These are phyloP conservation scores for Auxenochlorella protothecoides DNA, from an alignment of 139 green algal genomes.

Conservation along the genomic window DNA sequence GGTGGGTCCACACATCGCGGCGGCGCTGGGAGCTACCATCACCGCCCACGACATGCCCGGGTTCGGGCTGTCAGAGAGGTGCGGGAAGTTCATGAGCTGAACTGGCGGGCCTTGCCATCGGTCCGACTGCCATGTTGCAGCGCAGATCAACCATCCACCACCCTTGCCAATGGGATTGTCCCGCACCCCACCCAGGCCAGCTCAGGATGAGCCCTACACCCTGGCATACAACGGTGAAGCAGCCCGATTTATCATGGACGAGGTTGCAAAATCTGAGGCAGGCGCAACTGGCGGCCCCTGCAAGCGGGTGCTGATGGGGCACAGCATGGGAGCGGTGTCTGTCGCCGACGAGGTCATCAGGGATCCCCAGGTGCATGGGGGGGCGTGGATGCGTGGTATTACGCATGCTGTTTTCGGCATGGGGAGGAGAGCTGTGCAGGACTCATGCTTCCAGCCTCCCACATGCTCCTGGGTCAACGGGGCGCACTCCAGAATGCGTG, in stretches of 20 bases:
- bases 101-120: not conserved
- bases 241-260: constrained; percentile 41
- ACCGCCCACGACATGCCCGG: constrained; percentile 74
- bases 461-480: constrained; percentile 48
- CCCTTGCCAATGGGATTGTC: not conserved
- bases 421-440: constrained; percentile 18
- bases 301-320: constrained; percentile 58
- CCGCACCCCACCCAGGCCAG: constrained; percentile 18
- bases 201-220: constrained; percentile 42
- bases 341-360: constrained; percentile 42
- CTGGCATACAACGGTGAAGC: constrained; percentile 56
- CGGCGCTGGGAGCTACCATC: constrained; percentile 37
- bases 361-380: constrained; percentile 14
- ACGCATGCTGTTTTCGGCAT: no score
- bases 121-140: not conserved
- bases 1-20: constrained; percentile 42
- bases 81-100: not conserved
- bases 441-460: constrained; percentile 70
- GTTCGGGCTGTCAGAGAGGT: constrained; percentile 72
- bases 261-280: constrained; percentile 21
- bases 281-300: not conserved
- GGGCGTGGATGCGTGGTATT: no score
- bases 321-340: constrained; percentile 60
- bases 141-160: not conserved
- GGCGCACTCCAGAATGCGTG: not conserved